phyloP scores from a whole-genome alignment of 2,329 filamentous ascomycete genomes.

The Coleophoma cylindrospora region DNA sequence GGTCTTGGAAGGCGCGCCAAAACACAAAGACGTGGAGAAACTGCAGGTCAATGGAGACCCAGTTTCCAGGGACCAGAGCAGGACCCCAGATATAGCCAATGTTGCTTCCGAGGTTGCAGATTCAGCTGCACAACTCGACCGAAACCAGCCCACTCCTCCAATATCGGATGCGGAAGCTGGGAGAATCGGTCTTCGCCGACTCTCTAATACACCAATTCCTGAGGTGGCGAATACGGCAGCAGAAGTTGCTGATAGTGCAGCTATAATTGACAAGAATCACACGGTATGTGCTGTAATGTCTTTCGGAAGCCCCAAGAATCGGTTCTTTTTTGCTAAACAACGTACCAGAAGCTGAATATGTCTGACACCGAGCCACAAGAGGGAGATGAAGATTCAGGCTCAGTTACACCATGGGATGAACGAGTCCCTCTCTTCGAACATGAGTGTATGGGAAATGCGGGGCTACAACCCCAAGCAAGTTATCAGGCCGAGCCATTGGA shows the following conservation, averaged over 20 bases:
- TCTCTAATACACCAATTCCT: conserved; percentile 32
- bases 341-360: not conserved
- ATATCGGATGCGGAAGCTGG: conserved; percentile 26
- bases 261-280: conserved; percentile 27
- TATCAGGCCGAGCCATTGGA: not conserved
- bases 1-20: not conserved
- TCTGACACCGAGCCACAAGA: not conserved
- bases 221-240: conserved; percentile 37
- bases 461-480: conserved; percentile 7
- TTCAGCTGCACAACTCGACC: conserved; percentile 19
- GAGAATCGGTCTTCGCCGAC: conserved; percentile 23
- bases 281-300: conserved; percentile 4
- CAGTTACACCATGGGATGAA: conserved; percentile 20
- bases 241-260: conserved; percentile 39
- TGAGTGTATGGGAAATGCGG: conserved; percentile 14
- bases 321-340: not conserved
- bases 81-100: conserved; percentile 17
- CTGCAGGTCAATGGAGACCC: no score
- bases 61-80: conserved; percentile 9
- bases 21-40: no score
- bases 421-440: conserved; percentile 23
- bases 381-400: conserved; percentile 4
- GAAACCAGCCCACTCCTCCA: conserved; percentile 24
- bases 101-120: conserved; percentile 22
- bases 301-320: not conserved